A percentile compares a stretch with the other conserved stretches of the same genome.
Conservation (phyloP, 768 basidiomycete genomes). For the Heimioporus sp. region DNA sequence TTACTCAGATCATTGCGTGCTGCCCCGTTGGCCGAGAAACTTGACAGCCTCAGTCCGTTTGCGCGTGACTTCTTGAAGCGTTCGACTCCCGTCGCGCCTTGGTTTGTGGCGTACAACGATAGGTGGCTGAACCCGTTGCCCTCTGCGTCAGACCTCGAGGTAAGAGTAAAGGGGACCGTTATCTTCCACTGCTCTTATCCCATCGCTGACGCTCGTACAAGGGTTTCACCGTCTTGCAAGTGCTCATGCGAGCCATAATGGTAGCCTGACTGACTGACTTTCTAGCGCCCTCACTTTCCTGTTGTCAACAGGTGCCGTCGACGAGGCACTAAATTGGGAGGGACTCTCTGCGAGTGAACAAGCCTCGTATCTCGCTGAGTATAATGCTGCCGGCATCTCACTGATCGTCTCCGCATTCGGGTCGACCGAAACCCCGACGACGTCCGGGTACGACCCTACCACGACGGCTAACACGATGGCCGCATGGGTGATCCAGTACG, state of each 20-base stretch:
- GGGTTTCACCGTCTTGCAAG: conserved; percentile 36
- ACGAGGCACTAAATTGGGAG: conserved; percentile 47
- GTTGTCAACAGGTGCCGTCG: conserved; percentile 38
- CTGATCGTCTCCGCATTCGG: conserved; percentile 58
- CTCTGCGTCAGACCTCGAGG: conserved; percentile 41
- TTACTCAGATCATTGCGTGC: conserved; percentile 10
- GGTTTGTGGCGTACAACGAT: conserved; percentile 44
- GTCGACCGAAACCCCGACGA: conserved; percentile 41
- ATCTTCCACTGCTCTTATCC: neutral
- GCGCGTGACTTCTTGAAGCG: conserved; percentile 22
- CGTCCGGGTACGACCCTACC: conserved; percentile 38
- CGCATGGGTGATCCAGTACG: conserved; percentile 45
- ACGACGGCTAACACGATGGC: conserved; percentile 43
- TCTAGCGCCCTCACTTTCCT: conserved; percentile 42
- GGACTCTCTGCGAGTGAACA: conserved; percentile 36
- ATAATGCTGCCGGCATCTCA: conserved; percentile 52
- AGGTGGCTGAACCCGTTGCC: conserved; percentile 44
- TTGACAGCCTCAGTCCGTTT: conserved; percentile 17
- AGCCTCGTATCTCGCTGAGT: conserved; percentile 43
- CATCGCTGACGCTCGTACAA: conserved; percentile 1
- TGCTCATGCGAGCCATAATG: neutral
- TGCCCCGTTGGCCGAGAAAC: conserved; percentile 20
- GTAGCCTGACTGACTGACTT: neutral
- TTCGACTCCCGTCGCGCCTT: conserved; percentile 42
- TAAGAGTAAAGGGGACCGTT: conserved; percentile 13